Conservation (phyloP, 1,139 yeast genomes). For the Kluyveromyces marxianus region DNA sequence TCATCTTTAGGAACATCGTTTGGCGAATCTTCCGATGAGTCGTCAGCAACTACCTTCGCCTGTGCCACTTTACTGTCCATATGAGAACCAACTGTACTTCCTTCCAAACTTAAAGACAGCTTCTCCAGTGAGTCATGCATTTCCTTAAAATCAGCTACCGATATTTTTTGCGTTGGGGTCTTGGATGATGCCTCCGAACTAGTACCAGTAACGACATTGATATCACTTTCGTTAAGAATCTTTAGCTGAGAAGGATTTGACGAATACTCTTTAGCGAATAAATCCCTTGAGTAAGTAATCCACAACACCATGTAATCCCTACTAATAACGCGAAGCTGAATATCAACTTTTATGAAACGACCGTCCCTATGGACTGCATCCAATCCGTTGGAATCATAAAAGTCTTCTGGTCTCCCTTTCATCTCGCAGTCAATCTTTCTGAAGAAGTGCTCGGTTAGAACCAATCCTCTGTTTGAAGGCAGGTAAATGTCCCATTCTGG, state of each 20-base stretch:
- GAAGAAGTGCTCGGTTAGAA: slow-evolving; percentile 84
- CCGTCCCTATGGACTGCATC: slow-evolving; percentile 69
- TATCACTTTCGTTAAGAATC: slow-evolving; percentile 31
- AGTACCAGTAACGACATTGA: slow-evolving; percentile 28
- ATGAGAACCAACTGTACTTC: slow-evolving; percentile 9
- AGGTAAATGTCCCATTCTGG: slow-evolving; percentile 33
- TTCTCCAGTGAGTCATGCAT: slow-evolving; percentile 8
- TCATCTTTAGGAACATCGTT: slow-evolving; percentile 7
- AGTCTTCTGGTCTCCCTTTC: slow-evolving; percentile 29
- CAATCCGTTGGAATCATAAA: slow-evolving; percentile 58
- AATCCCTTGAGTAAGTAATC: slow-evolving; percentile 73
- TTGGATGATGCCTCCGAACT: slow-evolving; percentile 25
- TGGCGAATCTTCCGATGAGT: slow-evolving; percentile 1
- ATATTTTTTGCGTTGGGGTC: slow-evolving; percentile 16
- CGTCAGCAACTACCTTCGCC: not conserved
- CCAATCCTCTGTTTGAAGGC: slow-evolving; percentile 39
- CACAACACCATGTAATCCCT: slow-evolving; percentile 59
- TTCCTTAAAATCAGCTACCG: slow-evolving; percentile 15
- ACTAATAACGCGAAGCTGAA: slow-evolving; percentile 68
- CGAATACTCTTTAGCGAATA: slow-evolving; percentile 26
- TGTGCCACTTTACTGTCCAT: slow-evolving; percentile 2
- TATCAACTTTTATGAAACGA: slow-evolving; percentile 53
- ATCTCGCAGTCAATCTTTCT: slow-evolving; percentile 42
- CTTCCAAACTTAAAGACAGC: slow-evolving; percentile 7
- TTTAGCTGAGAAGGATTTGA: slow-evolving; percentile 33